These are phyloP conservation scores for Salix udensis DNA, from an alignment of 345 rosid genomes.

Conservation along the genomic window DNA sequence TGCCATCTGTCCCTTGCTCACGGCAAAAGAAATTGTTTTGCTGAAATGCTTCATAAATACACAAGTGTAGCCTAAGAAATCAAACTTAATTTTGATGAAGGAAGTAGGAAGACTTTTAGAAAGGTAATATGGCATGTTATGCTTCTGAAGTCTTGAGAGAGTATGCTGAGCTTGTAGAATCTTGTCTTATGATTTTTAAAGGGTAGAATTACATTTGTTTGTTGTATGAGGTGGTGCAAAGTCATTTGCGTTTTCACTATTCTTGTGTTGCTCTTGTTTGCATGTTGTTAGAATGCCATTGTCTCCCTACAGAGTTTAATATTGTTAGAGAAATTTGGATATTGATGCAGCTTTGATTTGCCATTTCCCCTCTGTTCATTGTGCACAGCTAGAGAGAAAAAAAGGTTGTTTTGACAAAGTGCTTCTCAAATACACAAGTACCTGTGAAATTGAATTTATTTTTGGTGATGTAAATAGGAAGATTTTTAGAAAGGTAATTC, in stretches of 20 bases:
- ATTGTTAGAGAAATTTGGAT: no score
- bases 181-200: neutral
- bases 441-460: neutral
- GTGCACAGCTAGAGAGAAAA: neutral
- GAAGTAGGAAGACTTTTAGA: neutral
- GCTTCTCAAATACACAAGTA: neutral
- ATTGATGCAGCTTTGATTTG: no score
- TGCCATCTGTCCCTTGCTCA: neutral
- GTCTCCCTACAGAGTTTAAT: no score
- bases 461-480: neutral
- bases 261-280: no score
- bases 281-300: no score
- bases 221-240: no score
- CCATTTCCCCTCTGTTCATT: neutral
- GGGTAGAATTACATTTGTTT: no score
- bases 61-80: neutral
- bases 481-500: neutral
- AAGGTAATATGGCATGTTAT: neutral
- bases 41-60: neutral
- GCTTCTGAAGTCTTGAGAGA: neutral
- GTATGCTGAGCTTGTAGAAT: neutral
- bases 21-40: neutral
- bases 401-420: neutral
- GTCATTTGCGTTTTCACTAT: no score
- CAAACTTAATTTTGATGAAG: neutral